Evolutionary conservation across 805 yeast genomes (phyloP), one percentile per base, ranked within the genome.

Genomic region (Myxozyma sirexii): DNA sequence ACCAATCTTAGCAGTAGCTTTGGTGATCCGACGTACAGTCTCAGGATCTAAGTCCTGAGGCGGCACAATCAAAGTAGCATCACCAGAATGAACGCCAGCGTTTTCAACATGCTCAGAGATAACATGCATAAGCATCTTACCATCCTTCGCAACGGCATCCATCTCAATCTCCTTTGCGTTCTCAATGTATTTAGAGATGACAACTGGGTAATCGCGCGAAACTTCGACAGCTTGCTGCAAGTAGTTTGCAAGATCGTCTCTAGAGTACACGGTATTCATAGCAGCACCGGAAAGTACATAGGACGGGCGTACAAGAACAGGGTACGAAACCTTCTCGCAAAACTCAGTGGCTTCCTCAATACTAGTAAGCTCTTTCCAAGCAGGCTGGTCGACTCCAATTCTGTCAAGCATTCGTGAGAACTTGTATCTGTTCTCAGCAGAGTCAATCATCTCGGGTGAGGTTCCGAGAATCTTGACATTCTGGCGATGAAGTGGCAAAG

Each of bases 61-160:
- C 56, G 99, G 99, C 60, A 93, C 96, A 74, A 93, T 88, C 71
- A 93, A 79, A 49, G 98, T 94, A 63, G 99, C 99, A 77, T 93
- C 99, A 81, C 99, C 99, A 54, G 98, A 93, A 77, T 93, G 99
- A 45, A 93, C 97, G 83, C 99, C 99, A 27, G 99, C 99, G 73
- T 93, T 93, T 79, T 93, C 99, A 67, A 94, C 97, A 75, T 93
- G 99, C 77, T 94, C 98, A 57, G 97, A 90, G 60, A 93, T 97
- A 73, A 91, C 98, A 75, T 93, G 98, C 91, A 93, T 90, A 69
- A 94, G 83, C 77, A 93, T 81, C 75, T 91, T 84, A 76, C 99
- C 99, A 71, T 93, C 89, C 74, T 83, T 84, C 43, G 99, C 98
- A 71, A 93, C 98, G 50, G 97, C 98, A 74, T 93, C 99, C 94